Conservation (phyloP, 139 green algal genomes). For the Micractinium conductrix region DNA sequence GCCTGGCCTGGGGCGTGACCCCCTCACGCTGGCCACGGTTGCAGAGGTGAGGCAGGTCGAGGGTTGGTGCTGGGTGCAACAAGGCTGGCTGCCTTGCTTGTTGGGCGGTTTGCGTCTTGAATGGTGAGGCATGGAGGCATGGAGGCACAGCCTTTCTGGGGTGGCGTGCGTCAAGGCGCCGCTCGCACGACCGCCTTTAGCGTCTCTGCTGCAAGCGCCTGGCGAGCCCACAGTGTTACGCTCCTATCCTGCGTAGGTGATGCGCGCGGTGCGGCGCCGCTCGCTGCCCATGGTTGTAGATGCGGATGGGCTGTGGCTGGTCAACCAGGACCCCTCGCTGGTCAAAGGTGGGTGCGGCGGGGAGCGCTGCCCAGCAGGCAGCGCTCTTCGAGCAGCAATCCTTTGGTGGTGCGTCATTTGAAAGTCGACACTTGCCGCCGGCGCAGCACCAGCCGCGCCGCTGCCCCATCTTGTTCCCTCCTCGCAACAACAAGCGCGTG, state of each 20-base stretch:
- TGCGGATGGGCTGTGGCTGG: constrained; percentile 69
- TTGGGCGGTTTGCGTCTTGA: too few species aligned
- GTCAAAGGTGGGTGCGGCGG: constrained; percentile 38
- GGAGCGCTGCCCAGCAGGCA: background rate
- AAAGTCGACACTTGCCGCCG: too few species aligned
- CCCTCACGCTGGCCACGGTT: constrained; percentile 43
- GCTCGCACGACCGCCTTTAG: too few species aligned
- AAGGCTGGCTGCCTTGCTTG: background rate
- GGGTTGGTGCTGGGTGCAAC: too few species aligned
- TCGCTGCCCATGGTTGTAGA: constrained; percentile 64
- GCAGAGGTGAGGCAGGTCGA: constrained; percentile 41
- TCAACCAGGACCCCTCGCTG: constrained; percentile 51
- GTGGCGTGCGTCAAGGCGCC: too few species aligned
- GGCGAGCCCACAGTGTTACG: too few species aligned
- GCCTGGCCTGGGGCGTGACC: constrained; percentile 78
- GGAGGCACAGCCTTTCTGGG: too few species aligned
- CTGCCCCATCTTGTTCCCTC: background rate
- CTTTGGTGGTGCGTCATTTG: too few species aligned
- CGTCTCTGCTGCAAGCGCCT: too few species aligned
- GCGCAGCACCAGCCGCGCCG: too few species aligned
- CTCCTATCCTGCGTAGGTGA: constrained; percentile 48
- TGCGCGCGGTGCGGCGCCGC: constrained; percentile 34
- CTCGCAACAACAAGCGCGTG: background rate
- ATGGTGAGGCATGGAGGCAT: too few species aligned
- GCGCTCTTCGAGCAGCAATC: background rate